Evolutionary conservation across 805 yeast species (phyloP).

Genomic region (Clavispora vitiphila): DNA sequence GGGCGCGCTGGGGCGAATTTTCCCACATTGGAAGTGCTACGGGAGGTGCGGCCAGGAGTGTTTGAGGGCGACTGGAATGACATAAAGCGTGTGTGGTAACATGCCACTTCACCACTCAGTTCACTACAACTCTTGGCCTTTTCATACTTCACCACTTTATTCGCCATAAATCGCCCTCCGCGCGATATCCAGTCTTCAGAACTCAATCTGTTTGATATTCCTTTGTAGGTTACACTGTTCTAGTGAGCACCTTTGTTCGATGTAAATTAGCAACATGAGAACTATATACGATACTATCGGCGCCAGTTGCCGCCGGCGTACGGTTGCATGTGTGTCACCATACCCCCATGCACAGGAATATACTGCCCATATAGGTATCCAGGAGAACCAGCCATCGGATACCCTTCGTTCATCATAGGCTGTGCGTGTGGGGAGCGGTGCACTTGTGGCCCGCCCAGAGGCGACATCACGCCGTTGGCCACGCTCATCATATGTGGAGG

Average conservation of each 20-base stretch:
- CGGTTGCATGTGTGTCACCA: constrained; percentile 21
- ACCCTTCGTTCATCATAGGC: constrained; percentile 11
- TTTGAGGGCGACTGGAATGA: constrained; percentile 3
- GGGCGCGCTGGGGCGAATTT: constrained; percentile 10
- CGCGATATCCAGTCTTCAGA: no score
- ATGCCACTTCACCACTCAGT: no score
- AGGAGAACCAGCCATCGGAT: constrained; percentile 22
- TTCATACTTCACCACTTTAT: no score
- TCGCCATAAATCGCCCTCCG: no score
- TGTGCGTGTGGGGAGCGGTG: constrained; percentile 14
- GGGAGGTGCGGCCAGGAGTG: neutral
- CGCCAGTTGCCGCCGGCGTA: constrained; percentile 15
- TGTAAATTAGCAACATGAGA: no score
- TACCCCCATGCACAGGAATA: constrained; percentile 30
- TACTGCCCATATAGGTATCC: constrained; percentile 37
- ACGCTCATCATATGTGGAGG: constrained; percentile 8
- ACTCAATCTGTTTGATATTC: no score
- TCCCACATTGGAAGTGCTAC: neutral
- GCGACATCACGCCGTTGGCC: constrained; percentile 13
- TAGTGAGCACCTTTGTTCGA: no score
- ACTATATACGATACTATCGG: constrained; percentile 6
- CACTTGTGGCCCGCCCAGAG: constrained; percentile 8
- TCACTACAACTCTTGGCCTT: no score
- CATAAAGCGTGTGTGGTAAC: neutral
- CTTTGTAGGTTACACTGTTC: no score